Evolutionary conservation across 2,329 filamentous ascomycete species (phyloP).

Genomic region (Diaporthe sp.): DNA sequence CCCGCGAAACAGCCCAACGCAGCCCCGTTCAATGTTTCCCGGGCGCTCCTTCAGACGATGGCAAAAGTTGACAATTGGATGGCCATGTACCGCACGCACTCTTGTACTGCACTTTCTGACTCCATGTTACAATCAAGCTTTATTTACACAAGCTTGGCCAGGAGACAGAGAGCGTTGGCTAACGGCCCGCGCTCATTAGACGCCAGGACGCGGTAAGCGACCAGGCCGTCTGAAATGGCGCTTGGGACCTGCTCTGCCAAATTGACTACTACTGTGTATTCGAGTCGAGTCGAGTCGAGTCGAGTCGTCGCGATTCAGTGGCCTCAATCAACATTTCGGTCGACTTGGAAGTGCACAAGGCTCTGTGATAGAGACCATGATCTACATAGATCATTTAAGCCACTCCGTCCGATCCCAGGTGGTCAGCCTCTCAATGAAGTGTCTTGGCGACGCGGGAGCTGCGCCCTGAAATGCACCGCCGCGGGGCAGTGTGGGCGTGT

Average conservation of each 20-base stretch:
- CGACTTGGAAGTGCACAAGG: slow-evolving; percentile 9
- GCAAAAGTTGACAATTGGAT: background rate
- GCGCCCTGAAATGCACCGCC: slow-evolving; percentile 21
- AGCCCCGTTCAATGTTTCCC: slow-evolving; percentile 15
- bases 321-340: background rate
- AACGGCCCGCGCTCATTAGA: background rate
- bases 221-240: background rate
- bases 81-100: background rate
- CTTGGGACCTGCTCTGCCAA: background rate
- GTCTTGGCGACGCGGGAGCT: slow-evolving; percentile 29
- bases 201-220: slow-evolving; percentile 23
- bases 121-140: slow-evolving; percentile 27
- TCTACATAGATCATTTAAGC: background rate
- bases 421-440: slow-evolving; percentile 14
- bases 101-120: background rate
- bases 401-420: slow-evolving; percentile 17
- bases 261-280: background rate
- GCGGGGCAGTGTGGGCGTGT: slow-evolving; percentile 29
- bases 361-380: background rate
- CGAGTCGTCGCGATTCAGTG: background rate
- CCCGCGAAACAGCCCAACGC: slow-evolving; percentile 12
- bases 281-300: background rate
- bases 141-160: slow-evolving; percentile 15
- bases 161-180: background rate
- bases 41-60: background rate